Evolutionary conservation across 2,329 filamentous ascomycete genomes (phyloP).

Genomic region (Cladophialophora carrionii): DNA sequence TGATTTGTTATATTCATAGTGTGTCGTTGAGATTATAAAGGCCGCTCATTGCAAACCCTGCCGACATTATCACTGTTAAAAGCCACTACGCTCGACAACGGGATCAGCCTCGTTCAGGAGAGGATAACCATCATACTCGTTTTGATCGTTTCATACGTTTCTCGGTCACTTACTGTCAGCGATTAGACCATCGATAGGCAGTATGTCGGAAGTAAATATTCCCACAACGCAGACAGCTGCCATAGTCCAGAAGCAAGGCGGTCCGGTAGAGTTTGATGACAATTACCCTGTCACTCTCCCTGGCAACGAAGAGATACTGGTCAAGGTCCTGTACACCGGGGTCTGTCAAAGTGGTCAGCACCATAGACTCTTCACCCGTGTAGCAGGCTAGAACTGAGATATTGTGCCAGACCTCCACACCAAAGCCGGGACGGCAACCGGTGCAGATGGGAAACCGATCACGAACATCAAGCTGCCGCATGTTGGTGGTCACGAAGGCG

Average conservation of each 20-base stretch:
- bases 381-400: background rate
- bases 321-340: conserved; percentile 52
- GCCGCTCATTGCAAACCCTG: background rate
- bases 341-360: conserved; percentile 51
- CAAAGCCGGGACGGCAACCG: conserved; percentile 46
- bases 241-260: conserved; percentile 48
- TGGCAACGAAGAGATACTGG: conserved; percentile 49
- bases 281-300: conserved; percentile 50
- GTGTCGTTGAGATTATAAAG: background rate
- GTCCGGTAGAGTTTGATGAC: conserved; percentile 47
- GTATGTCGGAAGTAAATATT: conserved; percentile 25
- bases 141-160: background rate
- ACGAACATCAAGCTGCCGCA: conserved; percentile 52
- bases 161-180: background rate
- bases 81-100: background rate
- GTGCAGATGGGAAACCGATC: conserved; percentile 48
- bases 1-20: background rate
- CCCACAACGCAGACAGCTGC: conserved; percentile 46
- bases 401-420: conserved; percentile 46
- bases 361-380: background rate
- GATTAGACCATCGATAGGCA: background rate
- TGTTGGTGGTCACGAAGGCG: conserved; percentile 53
- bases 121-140: background rate
- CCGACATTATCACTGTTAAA: background rate
- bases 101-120: background rate